These are phyloP conservation scores for Groenewaldozyma auringiensis DNA, from an alignment of 1,139 yeast genomes.

Conservation along the genomic window DNA sequence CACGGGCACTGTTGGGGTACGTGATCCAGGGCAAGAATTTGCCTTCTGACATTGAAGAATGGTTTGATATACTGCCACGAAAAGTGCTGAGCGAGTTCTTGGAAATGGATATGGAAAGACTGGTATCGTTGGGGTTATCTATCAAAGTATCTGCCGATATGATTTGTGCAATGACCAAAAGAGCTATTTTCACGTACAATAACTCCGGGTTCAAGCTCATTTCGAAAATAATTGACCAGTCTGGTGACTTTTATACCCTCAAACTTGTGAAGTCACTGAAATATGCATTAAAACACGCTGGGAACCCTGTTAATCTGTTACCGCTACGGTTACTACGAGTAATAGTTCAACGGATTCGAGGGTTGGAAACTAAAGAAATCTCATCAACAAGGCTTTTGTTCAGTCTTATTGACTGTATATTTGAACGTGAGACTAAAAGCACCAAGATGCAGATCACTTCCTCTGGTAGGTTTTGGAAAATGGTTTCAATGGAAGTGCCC, in stretches of 20 bases:
- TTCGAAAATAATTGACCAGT: not conserved
- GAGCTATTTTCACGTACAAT: not conserved
- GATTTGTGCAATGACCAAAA: not conserved
- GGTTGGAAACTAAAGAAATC: not conserved
- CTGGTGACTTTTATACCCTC: not conserved
- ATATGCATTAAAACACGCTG: not conserved
- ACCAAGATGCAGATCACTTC: not conserved
- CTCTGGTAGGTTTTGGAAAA: constrained; percentile 5
- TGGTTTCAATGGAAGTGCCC: not conserved
- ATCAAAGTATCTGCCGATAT: not conserved
- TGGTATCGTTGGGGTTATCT: not conserved
- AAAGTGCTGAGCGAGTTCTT: not conserved
- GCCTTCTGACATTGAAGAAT: not conserved
- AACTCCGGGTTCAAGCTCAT: not conserved
- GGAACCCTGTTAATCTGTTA: not conserved
- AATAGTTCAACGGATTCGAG: not conserved
- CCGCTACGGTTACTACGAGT: constrained; percentile 3
- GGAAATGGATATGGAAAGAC: not conserved
- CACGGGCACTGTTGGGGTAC: not conserved
- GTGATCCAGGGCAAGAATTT: not conserved
- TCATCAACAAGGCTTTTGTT: not conserved
- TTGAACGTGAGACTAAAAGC: not conserved
- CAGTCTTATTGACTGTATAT: not conserved
- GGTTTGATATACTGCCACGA: not conserved
- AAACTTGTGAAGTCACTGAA: not conserved